A percentile compares a stretch with the other conserved stretches of the same genome.
Evolutionary conservation across 1,284 basidiomycete species (phyloP).

Genomic region (Athelia psychrophila): DNA sequence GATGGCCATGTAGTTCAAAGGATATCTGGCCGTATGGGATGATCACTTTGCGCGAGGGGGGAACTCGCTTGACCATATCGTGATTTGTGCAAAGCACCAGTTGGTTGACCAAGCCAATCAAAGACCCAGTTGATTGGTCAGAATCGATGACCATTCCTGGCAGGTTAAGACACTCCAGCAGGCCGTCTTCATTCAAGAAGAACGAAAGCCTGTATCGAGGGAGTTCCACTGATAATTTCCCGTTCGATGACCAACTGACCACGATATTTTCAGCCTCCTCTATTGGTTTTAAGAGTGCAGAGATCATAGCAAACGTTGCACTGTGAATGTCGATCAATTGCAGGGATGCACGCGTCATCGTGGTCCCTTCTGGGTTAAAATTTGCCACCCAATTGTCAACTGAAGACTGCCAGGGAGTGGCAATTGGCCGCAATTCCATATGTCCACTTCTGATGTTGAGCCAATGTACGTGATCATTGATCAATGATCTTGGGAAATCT

Average conservation of each 20-base stretch:
- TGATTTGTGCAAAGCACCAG: constrained; percentile 34
- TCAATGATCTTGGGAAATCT: constrained; percentile 23
- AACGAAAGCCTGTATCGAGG: constrained; percentile 38
- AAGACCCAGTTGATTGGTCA: constrained; percentile 31
- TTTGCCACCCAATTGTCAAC: constrained; percentile 16
- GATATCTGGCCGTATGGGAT: constrained; percentile 32
- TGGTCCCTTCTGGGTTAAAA: too few relatives aligned
- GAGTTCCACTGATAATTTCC: constrained; percentile 16
- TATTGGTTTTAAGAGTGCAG: constrained; percentile 22
- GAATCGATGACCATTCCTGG: constrained; percentile 31
- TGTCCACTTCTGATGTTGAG: constrained; percentile 12
- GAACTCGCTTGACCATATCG: constrained; percentile 3
- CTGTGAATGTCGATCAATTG: constrained; percentile 27
- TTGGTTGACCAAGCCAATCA: constrained; percentile 36
- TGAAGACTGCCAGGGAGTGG: constrained; percentile 14
- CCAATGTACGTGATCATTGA: constrained; percentile 23
- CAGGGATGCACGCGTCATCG: not conserved
- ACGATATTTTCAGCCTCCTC: constrained; percentile 29
- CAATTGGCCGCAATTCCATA: constrained; percentile 23
- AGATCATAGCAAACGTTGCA: constrained; percentile 28
- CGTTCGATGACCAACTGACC: constrained; percentile 11
- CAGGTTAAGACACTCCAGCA: constrained; percentile 32
- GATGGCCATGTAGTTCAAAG: constrained; percentile 18
- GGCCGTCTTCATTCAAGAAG: constrained; percentile 18
- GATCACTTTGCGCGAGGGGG: constrained; percentile 24